Conservation (phyloP, 2,329 filamentous ascomycete species). For the Claviceps monticola region DNA sequence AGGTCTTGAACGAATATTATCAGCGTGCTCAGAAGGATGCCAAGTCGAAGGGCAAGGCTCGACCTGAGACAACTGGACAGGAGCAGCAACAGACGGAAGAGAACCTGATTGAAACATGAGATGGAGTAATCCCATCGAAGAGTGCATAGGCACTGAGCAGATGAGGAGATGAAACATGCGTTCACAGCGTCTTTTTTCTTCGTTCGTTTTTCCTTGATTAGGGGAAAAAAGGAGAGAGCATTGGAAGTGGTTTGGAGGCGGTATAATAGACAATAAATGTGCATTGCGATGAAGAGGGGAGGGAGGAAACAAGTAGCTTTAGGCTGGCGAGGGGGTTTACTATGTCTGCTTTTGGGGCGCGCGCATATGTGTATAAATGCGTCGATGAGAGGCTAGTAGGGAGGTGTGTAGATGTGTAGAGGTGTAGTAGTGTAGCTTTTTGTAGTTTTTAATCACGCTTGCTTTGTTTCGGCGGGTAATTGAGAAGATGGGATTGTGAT, state of each 20-base stretch:
- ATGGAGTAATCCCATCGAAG: not conserved
- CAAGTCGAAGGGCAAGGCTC: slow-evolving; percentile 48
- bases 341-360: not conserved
- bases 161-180: not conserved
- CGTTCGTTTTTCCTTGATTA: not conserved
- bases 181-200: not conserved
- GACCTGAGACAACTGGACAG: slow-evolving; percentile 25
- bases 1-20: slow-evolving; percentile 74
- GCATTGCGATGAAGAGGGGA: not conserved
- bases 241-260: not conserved
- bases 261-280: slow-evolving; percentile 2
- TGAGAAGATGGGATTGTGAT: not conserved
- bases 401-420: not conserved
- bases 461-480: not conserved
- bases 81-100: slow-evolving; percentile 34
- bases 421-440: not conserved
- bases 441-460: not conserved
- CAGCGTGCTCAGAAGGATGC: slow-evolving; percentile 49
- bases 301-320: not conserved
- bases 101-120: slow-evolving; percentile 47
- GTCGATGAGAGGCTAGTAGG: not conserved
- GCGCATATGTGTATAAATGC: not conserved
- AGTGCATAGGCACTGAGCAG: not conserved
- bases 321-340: not conserved
- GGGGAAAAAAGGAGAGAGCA: not conserved